Evolutionary conservation across 163 green algal genomes (phyloP).

Genomic region (Trebouxiophyceae sp.): DNA sequence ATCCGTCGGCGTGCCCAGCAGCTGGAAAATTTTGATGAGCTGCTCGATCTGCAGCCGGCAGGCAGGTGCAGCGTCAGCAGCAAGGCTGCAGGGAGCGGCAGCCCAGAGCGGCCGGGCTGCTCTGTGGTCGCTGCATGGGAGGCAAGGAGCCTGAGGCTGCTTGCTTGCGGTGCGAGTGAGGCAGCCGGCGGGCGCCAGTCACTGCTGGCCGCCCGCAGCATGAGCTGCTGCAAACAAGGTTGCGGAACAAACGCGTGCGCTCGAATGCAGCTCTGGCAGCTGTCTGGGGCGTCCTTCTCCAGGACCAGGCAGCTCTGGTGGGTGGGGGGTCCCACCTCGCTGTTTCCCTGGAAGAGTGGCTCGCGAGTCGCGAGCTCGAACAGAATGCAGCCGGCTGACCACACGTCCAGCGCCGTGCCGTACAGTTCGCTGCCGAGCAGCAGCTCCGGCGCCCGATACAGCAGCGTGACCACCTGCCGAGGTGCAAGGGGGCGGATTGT

Average conservation of each 20-base stretch:
- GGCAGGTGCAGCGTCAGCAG: background rate
- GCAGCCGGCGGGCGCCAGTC: too few species aligned
- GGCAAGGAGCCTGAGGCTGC: too few species aligned
- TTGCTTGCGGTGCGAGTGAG: too few species aligned
- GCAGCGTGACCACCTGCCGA: slow-evolving; percentile 28
- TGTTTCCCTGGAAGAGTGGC: slow-evolving; percentile 46
- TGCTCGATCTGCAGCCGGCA: slow-evolving; percentile 35
- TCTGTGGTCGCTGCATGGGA: too few species aligned
- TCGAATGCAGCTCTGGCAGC: background rate
- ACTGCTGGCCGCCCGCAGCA: too few species aligned
- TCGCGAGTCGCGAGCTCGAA: slow-evolving; percentile 52
- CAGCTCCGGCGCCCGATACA: slow-evolving; percentile 71
- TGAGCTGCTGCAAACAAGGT: too few species aligned
- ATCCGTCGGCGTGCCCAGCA: slow-evolving; percentile 51
- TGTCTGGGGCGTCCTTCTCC: background rate
- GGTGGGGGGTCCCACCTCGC: slow-evolving; percentile 17
- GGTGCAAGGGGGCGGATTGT: too few species aligned
- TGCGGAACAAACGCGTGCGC: background rate
- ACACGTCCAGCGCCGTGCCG: slow-evolving; percentile 60
- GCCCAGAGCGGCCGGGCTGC: too few species aligned
- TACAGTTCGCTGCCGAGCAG: slow-evolving; percentile 59
- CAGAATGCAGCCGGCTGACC: slow-evolving; percentile 76
- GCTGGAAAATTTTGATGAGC: slow-evolving; percentile 56
- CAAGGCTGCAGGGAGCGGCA: too few species aligned
- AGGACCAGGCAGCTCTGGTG: background rate